Conservation (phyloP, 2,329 filamentous ascomycete species). For the Colletotrichum graminicola region DNA sequence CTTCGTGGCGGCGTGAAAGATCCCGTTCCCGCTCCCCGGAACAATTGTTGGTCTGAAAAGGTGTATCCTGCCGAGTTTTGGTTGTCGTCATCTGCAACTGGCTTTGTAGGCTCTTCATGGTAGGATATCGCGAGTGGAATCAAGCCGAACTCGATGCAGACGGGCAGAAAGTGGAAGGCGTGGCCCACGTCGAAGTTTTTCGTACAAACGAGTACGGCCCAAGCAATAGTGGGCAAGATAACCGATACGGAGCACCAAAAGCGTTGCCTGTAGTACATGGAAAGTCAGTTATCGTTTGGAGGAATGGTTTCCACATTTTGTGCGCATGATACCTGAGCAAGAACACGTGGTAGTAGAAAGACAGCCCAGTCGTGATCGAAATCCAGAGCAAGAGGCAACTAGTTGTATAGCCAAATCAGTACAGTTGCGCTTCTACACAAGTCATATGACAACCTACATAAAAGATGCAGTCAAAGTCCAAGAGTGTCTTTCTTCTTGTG, state of each 20-base stretch:
- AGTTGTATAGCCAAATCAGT: not conserved
- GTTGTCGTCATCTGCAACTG: not conserved
- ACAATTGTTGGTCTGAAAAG: not conserved
- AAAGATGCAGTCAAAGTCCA: not conserved
- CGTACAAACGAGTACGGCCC: not conserved
- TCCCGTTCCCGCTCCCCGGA: not conserved
- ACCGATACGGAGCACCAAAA: not conserved
- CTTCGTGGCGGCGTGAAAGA: not conserved
- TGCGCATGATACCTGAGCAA: not conserved
- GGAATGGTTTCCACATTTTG: not conserved
- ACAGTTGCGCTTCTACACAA: not conserved
- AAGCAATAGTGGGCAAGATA: not conserved
- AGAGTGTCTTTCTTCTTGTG: not conserved
- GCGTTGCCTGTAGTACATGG: not conserved
- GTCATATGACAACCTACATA: not conserved
- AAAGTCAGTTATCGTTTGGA: not conserved
- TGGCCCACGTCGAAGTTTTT: not conserved
- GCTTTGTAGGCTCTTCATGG: not conserved
- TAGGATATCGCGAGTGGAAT: not conserved
- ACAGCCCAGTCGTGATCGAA: not conserved
- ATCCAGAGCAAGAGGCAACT: not conserved
- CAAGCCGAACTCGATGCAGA: not conserved
- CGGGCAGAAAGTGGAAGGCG: not conserved
- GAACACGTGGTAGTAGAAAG: not conserved
- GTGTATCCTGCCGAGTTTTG: not conserved